A percentile compares a stretch with the other conserved stretches of the same genome.
Evolutionary conservation across 257 asterid species (phyloP).

Genomic region (Solanum appendiculatum): DNA sequence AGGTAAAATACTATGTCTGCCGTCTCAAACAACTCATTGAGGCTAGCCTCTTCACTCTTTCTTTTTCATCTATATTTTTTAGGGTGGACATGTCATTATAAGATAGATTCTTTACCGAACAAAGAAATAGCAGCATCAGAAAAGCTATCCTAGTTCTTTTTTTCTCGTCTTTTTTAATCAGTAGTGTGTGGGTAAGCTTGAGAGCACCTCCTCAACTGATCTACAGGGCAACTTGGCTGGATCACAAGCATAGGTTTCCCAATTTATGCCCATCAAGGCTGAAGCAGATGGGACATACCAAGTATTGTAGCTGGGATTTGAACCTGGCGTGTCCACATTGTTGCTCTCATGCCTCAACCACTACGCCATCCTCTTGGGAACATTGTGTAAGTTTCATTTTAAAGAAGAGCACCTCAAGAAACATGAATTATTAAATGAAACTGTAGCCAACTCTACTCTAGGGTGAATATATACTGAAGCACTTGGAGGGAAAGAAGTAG

Average conservation of each 20-base stretch:
- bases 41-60: neutral
- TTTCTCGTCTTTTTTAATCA: neutral
- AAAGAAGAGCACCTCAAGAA: neutral
- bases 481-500: neutral
- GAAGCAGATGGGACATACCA: neutral
- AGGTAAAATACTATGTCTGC: neutral
- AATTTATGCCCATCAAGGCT: neutral
- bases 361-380: neutral
- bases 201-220: neutral
- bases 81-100: neutral
- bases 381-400: neutral
- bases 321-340: neutral
- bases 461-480: neutral
- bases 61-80: neutral
- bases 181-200: neutral
- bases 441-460: neutral
- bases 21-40: neutral
- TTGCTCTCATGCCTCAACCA: neutral
- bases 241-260: neutral
- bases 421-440: neutral
- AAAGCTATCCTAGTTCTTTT: neutral
- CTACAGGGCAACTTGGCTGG: neutral
- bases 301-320: neutral
- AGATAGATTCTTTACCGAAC: neutral
- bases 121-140: neutral